Evolutionary conservation across 192 early-diverging fungal genomes (phyloP), one percentile per base, ranked within the genome.

Genomic region (Funneliformis mosseae): DNA sequence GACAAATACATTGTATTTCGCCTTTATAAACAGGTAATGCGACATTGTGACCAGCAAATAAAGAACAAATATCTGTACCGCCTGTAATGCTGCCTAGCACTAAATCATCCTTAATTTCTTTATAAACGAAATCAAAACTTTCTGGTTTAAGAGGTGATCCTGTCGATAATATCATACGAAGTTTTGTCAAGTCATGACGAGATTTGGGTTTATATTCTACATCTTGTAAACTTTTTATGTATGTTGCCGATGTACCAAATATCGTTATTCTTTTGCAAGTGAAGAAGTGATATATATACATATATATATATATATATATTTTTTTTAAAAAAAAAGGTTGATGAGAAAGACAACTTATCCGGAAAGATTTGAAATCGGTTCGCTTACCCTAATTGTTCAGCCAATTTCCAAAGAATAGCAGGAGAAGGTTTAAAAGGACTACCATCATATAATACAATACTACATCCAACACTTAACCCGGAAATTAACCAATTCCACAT

Each of bases 401-500:
- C 87, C 18, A 97, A 85, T 28, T 93, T 86, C 94, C 94, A 98
- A 68, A 99, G 85, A 0, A 89, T 86, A 55, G 84, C 74, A 7
- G 94, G 87, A n/a, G 88, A 83, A 5, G 96, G 95, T 78, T 92
- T 94, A 88, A 99, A 96, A 2, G 97, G 98, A 55, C 93, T 96
- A 43, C 98, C 98, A 81, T 99, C 97, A 88, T 94, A 99, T 1
- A 94, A 82, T 4, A 97, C 93, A 63, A 97, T 88, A 8, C 96
- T 93, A 6, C 88, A 81, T 28, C 97, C 97, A 33, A 93, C 84
- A 21, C 88, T 89, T n/a, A 98, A 86, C 23, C 90, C 95, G 23
- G 89, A 87, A 2, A 97, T 89, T 38, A 98, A 90, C 98, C 98
- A 99, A 86, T 99, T 98, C 97, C 97, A 99, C 98, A 99, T 99